These are phyloP conservation scores for Magnolia sinica DNA, from an alignment of 164 flowering plant genomes.

Conservation along the genomic window DNA sequence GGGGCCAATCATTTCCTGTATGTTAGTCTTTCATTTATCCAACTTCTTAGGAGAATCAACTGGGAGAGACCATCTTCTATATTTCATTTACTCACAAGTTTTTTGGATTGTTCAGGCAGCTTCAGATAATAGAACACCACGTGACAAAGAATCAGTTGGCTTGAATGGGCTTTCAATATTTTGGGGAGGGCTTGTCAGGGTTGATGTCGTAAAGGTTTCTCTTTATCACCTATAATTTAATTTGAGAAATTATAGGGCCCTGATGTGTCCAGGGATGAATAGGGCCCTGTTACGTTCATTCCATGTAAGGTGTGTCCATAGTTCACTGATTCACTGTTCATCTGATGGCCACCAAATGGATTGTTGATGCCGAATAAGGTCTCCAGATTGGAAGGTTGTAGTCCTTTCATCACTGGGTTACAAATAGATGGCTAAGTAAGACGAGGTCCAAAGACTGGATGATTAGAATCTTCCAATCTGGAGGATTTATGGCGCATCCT, in stretches of 20 bases:
- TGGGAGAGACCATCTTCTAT: neutral
- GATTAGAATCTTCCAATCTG: too few relatives aligned
- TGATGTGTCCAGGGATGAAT: too few relatives aligned
- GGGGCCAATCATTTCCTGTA: constrained; percentile 76
- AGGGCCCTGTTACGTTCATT: too few relatives aligned
- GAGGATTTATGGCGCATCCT: too few relatives aligned
- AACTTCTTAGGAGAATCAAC: neutral
- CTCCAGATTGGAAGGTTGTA: too few relatives aligned
- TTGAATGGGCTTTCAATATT: constrained; percentile 76
- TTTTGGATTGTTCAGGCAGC: constrained; percentile 25
- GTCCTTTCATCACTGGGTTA: too few relatives aligned
- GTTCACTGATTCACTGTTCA: too few relatives aligned
- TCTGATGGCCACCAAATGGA: too few relatives aligned
- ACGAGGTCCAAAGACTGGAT: too few relatives aligned
- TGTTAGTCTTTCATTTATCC: constrained; percentile 5
- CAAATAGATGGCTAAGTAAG: too few relatives aligned
- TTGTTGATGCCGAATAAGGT: too few relatives aligned
- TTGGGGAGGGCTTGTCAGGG: constrained; percentile 96
- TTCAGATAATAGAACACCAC: constrained; percentile 15
- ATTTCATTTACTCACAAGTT: neutral
- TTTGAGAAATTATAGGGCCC: neutral
- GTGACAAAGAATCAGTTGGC: constrained; percentile 31
- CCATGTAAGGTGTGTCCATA: too few relatives aligned
- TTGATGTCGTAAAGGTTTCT: constrained; percentile 75
- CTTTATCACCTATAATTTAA: neutral